Evolutionary conservation across 2,329 filamentous ascomycete species (phyloP).

Genomic region (Trichoderma sp.): DNA sequence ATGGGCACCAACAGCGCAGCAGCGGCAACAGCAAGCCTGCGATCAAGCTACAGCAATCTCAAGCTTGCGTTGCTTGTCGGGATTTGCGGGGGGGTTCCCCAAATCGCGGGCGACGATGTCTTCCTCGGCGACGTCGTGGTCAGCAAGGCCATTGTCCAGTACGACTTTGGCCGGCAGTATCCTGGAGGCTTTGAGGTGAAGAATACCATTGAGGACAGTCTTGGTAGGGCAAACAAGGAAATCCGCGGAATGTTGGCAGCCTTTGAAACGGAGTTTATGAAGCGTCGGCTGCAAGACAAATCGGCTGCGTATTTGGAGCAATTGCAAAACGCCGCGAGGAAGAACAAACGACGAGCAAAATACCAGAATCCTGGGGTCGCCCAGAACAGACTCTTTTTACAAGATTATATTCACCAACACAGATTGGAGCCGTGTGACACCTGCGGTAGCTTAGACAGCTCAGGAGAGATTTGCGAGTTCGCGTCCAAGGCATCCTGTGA

Average conservation of each 20-base stretch:
- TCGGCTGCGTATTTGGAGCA: slow-evolving; percentile 18
- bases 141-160: slow-evolving; percentile 30
- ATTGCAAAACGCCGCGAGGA: slow-evolving; percentile 22
- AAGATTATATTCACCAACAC: slow-evolving; percentile 32
- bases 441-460: not conserved
- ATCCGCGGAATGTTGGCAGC: slow-evolving; percentile 29
- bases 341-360: slow-evolving; percentile 9
- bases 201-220: slow-evolving; percentile 26
- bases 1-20: slow-evolving; percentile 33
- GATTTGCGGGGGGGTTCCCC: slow-evolving; percentile 40
- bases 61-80: slow-evolving; percentile 38
- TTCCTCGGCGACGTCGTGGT: slow-evolving; percentile 36
- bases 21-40: slow-evolving; percentile 27
- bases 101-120: not conserved
- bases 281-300: slow-evolving; percentile 16
- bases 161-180: slow-evolving; percentile 30
- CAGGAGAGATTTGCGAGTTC: slow-evolving; percentile 23
- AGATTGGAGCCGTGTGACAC: not conserved
- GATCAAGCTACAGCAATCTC: slow-evolving; percentile 34
- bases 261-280: slow-evolving; percentile 22
- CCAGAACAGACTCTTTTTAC: slow-evolving; percentile 29
- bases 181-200: slow-evolving; percentile 27
- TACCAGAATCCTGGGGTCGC: slow-evolving; percentile 28
- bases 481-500: slow-evolving; percentile 26
- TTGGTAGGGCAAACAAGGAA: slow-evolving; percentile 29